Base-by-base conservation (phyloP, 2,329 filamentous ascomycete genomes). In the Hymenoscyphus fraxineus region DNA sequence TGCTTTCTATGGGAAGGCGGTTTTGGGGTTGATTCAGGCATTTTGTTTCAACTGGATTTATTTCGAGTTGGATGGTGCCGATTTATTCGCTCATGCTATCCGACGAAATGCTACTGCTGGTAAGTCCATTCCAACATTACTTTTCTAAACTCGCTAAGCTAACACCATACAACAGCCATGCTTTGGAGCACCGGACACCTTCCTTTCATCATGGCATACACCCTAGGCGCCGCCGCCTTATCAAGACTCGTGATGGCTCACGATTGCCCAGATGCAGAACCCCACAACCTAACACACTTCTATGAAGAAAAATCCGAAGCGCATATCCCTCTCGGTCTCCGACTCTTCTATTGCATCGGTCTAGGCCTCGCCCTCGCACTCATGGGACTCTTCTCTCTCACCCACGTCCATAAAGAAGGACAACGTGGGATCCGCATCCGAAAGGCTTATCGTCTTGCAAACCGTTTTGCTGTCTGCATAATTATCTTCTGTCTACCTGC, bases 341-440 rank as follows among this genome's bases (percentile, higher is more conserved):
- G 85, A 15, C 87, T 85, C 79, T 88, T 85, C 74, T 89, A 88
- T 74, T 88, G 85, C 73, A 80, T 78, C n/a, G 86, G 87, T 0
- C 78, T 88, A 1, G 84, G 82, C 31, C 76, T 85, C 15, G 80
- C 84, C 0, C 75, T 88, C 5, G 71, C 81, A 12, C 80, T 77
- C 69, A 87, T 87, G 81, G 75, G 77, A 69, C 67, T 58, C 64
- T 68, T 58, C 6, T 62, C 59, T 44, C 38, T 31, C 12, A 54
- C 22, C 44, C 86, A 89, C 71, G 76, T 81, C 44, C 86, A 88
- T 76, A 84, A 83, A 67, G 77, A 80, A 31, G 77, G 82, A 16
- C 74, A 79, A 2, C 78, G 78, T 6, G 78, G 84, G 1, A 65
- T 69, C 12, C 69, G 72, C 1, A 65, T 73, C 13, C 2, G 74